A percentile compares a stretch with the other conserved stretches of the same genome.
These are phyloP conservation scores for Rhizopus sp. DNA, from an alignment of 371 early-diverging fungal species.

Conservation along the genomic window DNA sequence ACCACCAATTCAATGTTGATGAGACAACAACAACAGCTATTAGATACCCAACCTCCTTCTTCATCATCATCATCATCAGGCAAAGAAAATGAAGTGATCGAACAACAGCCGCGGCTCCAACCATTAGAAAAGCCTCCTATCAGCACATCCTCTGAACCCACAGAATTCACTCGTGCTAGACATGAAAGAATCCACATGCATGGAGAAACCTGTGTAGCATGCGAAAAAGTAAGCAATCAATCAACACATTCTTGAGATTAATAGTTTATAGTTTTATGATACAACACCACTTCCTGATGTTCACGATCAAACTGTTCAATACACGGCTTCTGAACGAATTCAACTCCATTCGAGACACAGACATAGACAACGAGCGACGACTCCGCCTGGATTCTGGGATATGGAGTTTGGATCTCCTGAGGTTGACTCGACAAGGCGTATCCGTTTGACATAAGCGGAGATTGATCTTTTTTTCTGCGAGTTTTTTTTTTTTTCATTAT, in stretches of 20 bases:
- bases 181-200: not conserved
- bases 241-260: not conserved
- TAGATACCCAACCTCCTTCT: not conserved
- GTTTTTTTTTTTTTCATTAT: too few species aligned
- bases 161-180: not conserved
- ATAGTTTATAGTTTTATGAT: constrained; percentile 11
- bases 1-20: not conserved
- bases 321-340: constrained; percentile 9
- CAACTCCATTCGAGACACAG: constrained; percentile 18
- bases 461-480: not conserved
- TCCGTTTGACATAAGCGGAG: not conserved
- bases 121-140: too few species aligned
- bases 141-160: not conserved
- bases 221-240: not conserved
- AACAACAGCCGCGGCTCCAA: too few species aligned
- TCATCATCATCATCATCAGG: not conserved
- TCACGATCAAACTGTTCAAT: not conserved
- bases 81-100: not conserved
- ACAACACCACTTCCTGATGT: constrained; percentile 9
- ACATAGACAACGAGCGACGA: constrained; percentile 8
- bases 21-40: not conserved
- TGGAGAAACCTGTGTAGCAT: not conserved
- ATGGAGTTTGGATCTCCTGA: constrained; percentile 15
- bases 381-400: constrained; percentile 24
- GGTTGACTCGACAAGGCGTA: not conserved